Base-by-base conservation (phyloP, 2,329 filamentous ascomycete species). In the Stemphylium lycopersici region DNA sequence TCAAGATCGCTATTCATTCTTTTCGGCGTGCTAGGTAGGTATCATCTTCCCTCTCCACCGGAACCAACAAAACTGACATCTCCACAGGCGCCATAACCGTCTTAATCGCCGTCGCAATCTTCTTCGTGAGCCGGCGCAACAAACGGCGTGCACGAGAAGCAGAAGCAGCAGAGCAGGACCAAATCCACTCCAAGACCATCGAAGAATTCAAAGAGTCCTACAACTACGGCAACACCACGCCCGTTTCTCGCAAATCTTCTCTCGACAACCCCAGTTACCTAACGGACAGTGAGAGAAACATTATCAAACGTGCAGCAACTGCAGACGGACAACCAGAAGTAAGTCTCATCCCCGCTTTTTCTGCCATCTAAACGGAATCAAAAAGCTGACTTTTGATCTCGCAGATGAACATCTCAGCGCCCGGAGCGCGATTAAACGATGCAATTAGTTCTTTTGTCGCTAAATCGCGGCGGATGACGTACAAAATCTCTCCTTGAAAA, bases 281-380 rank as follows among this genome's bases (percentile, higher is more conserved):
- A 20, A 60, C 55, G 2, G 58, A 55, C 10, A 55, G 48, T 15
- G 58, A 60, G 22, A 58, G 55, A 15, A 56, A 56, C 10, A 58
- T 58, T 16, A 52, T 58, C 11, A 42, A 33, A 20, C 58, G 58
- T 33, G 58, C 55, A 13, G 48, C 52, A 26, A 43, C 55, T 18
- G 48, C 48, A 16, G 48, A 50, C 12, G 48, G 49, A 18, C 51
- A 53, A 18, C 41, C 40, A 38, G 47, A 56, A n/a, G 57, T 59
- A 49, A 46, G 50, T 49, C 12, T 41, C 31, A 3, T n/a, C 12
- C 7, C n/a, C 24, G 5, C n/a, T 34, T 11, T n/a, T 6, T 5
- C 6, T n/a, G n/a, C n/a, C 13, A 12, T 41, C 2, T 16, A 7
- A 15, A 10, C 11, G 2, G 4, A 32, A 12, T 11, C 20, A 42